Conservation (phyloP, 2,329 filamentous ascomycete genomes). For the Knufia fluminis region DNA sequence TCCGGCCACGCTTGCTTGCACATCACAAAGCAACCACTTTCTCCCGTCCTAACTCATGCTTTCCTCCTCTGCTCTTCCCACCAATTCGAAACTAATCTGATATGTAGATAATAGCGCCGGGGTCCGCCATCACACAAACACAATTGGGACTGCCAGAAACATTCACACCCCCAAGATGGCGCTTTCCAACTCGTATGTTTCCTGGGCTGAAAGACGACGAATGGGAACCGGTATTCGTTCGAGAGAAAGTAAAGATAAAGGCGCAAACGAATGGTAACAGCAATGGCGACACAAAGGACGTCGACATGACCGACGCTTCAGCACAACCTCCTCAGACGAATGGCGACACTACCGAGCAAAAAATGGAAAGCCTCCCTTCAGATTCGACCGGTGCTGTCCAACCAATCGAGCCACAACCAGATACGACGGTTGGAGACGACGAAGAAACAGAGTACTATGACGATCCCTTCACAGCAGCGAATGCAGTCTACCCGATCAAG, state of each 20-base stretch:
- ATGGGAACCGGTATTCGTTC: constrained; percentile 74
- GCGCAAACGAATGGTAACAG: constrained; percentile 15
- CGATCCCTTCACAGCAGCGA: constrained; percentile 77
- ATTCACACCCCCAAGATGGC: constrained; percentile 81
- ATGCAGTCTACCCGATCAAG: constrained; percentile 76
- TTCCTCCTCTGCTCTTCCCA: not conserved
- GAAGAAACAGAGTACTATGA: constrained; percentile 66
- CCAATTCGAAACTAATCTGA: not conserved
- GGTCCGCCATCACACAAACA: constrained; percentile 81
- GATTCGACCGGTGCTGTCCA: constrained; percentile 7
- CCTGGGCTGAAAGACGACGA: constrained; percentile 64
- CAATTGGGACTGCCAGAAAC: constrained; percentile 82
- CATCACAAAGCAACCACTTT: no score
- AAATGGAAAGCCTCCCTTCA: constrained; percentile 2
- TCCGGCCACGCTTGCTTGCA: not conserved
- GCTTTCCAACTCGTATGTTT: constrained; percentile 92
- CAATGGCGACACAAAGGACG: constrained; percentile 21
- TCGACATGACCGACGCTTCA: constrained; percentile 11
- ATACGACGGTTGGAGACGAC: constrained; percentile 18
- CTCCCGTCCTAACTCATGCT: no score
- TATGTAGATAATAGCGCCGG: constrained; percentile 47
- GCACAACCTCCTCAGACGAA: constrained; percentile 7
- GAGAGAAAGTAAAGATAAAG: constrained; percentile 35
- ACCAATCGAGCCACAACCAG: constrained; percentile 9
- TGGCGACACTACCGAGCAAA: constrained; percentile 3